Evolutionary conservation across 140 eudicot genomes (phyloP), one percentile per base, ranked within the genome.

Genomic region (Senecio squalidus): DNA sequence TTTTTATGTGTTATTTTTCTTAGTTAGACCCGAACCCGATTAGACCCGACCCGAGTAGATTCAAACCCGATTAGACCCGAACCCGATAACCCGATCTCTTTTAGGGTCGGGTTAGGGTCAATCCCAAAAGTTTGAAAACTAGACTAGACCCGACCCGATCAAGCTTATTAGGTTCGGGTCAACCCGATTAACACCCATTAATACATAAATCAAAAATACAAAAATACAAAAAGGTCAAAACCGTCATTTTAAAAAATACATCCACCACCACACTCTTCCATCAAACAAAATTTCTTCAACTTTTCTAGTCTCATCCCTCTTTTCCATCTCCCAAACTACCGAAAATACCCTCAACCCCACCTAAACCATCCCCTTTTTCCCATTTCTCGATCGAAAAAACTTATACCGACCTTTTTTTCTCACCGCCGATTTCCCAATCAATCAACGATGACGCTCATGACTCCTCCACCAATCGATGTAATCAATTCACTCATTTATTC

Each of bases 391-490:
- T 34, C n/a, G 9, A 31, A 31, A 8, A 36, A 36, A 36, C 43
- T 49, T 59, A 55, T 40, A 22, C 26, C 66, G 23, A 29, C 39
- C 53, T n/a, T 59, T 25, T 57, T 54, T 18, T 29, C 67, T 49
- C 34, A 43, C 72, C 58, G 73, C 61, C 81, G 73, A 62, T 80
- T 58, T 51, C 41, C 60, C 77, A 68, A 74, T 74, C 82, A 60
- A 49, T 41, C 61, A 69, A 21, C 82, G 80, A 84, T 80, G 94
- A 84, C 88, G 65, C 80, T 84, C 52, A 74, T 61, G 78, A 84
- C 82, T 51, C 78, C 94, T 54, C 82, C 82, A 16, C 78, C 84
- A 9, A 39, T 80, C 21, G 87, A 80, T 34, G 94, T 80, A 83
- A 65, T 38, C 20, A 26, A 9, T 24, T 24, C 23, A 47, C 36